Evolutionary conservation across 2,329 filamentous ascomycete species (phyloP), one percentile per base, ranked within the genome.

Genomic region (Trichoderma guizhouense): DNA sequence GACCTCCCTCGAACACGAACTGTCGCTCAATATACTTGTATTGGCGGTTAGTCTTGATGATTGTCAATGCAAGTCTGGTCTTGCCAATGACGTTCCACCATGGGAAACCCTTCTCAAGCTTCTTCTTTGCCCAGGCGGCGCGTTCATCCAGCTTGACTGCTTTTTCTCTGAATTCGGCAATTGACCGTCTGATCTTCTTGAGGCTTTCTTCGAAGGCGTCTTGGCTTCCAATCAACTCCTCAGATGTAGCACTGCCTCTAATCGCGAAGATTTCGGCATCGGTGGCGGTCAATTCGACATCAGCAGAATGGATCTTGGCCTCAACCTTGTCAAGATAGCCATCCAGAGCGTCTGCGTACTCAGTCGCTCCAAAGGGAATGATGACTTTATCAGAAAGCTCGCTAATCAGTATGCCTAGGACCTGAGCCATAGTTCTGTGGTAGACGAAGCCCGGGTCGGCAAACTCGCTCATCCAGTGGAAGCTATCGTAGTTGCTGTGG

Each of bases 401-500:
- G 5, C 89, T 89, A 1, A 89, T 84, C 26, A 90, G 82, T 55
- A 93, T 78, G 21, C 87, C 88, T 58, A 91, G 85, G 14, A 95
- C 79, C 78, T 92, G 91, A 3, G 91, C 86, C 83, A 90, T 88
- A 62, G 91, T 84, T 73, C 85, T 80, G 80, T 93, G 92, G 77
- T 93, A 93, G 60, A 86, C 83, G 71, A 89, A 91, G 26, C 85
- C 87, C 2, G 86, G 86, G 77, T 97, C 95, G 55, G 93, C 94
- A 74, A 89, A 96, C 28, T 87, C 88, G 69, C 90, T 87, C 93
- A 97, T 97, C 94, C 95, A 97, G 81, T 92, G 85, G 80, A 94
- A 96, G 77, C 90, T 93, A 80, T 97, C 94, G 81, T 97, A 97
- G 84, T 97, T 97, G 79, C 91, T 91, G 83, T 97, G 94, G 81